These are phyloP conservation scores for Cladosporium cucumerinum DNA, from an alignment of 2,329 filamentous ascomycete genomes.

Conservation along the genomic window DNA sequence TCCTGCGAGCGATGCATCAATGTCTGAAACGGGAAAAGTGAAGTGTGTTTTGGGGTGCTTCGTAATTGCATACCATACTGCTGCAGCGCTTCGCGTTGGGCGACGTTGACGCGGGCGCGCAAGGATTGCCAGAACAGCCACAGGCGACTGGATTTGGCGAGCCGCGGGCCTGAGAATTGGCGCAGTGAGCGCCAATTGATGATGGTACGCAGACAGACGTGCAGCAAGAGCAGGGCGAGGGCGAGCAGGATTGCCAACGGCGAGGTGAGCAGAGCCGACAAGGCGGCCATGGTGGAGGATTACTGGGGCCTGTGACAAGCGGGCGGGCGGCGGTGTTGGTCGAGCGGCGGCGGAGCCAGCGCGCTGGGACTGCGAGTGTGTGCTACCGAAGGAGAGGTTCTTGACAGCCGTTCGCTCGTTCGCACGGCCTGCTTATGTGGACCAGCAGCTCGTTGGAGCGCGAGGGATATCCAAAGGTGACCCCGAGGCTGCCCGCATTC, in stretches of 20 bases:
- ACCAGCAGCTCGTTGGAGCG: neutral
- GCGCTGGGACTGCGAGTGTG: conserved; percentile 4
- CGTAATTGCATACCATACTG: conserved; percentile 26
- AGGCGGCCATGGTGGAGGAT: neutral
- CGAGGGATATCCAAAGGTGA: neutral
- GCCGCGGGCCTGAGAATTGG: conserved; percentile 29
- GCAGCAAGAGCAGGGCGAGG: conserved; percentile 17
- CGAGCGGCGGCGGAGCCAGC: neutral
- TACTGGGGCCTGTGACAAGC: neutral
- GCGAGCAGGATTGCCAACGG: conserved; percentile 16
- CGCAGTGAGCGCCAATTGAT: conserved; percentile 26
- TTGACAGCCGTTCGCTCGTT: conserved; percentile 11
- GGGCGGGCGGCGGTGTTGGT: neutral
- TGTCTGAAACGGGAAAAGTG: neutral
- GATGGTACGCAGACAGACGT: conserved; percentile 22
- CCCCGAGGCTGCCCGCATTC: neutral
- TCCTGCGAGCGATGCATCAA: conserved; percentile 27
- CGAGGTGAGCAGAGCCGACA: conserved; percentile 17
- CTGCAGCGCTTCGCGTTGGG: conserved; percentile 25
- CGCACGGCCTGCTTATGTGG: conserved; percentile 2
- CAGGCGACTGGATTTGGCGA: conserved; percentile 23
- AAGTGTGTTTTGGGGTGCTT: neutral
- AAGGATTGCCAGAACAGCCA: conserved; percentile 32
- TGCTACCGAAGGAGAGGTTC: conserved; percentile 5
- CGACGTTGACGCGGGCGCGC: conserved; percentile 21